phyloP scores from a whole-genome alignment of 2,329 filamentous ascomycete species.

The Ophiostoma montium region DNA sequence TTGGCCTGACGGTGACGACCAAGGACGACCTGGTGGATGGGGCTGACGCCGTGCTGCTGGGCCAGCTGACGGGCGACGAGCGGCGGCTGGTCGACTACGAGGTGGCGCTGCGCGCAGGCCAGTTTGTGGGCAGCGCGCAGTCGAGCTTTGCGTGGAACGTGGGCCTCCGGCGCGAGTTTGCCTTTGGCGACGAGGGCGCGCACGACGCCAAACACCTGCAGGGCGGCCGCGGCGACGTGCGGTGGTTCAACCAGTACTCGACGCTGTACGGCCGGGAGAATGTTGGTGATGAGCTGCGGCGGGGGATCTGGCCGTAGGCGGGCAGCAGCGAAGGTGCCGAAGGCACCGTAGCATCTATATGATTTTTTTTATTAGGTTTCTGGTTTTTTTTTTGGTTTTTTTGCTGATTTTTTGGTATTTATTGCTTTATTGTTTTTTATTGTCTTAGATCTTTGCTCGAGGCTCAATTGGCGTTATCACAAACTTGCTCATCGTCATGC shows the following conservation, averaged over 20 bases:
- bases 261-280: constrained; percentile 18
- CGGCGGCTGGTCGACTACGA: constrained; percentile 36
- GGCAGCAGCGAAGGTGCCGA: too few species aligned
- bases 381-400: neutral
- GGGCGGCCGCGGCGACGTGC: constrained; percentile 11
- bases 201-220: constrained; percentile 6
- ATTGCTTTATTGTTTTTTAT: too few species aligned
- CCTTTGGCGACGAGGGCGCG: constrained; percentile 13
- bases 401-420: neutral
- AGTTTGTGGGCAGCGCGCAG: constrained; percentile 29
- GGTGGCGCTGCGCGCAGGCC: constrained; percentile 28
- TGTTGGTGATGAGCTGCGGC: constrained; percentile 11
- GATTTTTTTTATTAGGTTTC: neutral
- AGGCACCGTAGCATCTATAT: too few species aligned
- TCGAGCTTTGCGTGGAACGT: constrained; percentile 34
- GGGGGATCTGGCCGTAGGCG: constrained; percentile 18
- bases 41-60: constrained; percentile 22
- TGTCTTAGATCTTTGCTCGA: too few species aligned
- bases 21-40: constrained; percentile 29
- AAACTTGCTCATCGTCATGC: neutral
- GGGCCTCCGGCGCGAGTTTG: constrained; percentile 24
- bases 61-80: constrained; percentile 31
- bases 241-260: constrained; percentile 22
- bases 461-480: too few species aligned
- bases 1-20: constrained; percentile 25